Percentiles rank a stretch among this genome's conserved stretches.
phyloP scores from a whole-genome alignment of 208 protist species.

The Trypanosoma cruzi region DNA sequence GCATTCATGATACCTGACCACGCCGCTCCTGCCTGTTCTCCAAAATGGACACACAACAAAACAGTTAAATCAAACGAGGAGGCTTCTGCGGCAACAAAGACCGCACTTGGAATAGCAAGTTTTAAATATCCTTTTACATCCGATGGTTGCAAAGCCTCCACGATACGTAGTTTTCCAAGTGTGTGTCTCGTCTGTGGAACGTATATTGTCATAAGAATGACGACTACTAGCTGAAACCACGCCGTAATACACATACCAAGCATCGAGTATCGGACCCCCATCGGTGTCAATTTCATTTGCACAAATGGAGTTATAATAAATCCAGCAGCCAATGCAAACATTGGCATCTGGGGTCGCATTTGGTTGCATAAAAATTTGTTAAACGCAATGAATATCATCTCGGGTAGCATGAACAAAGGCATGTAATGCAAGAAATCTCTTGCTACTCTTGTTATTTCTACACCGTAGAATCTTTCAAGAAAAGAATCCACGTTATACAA shows the following conservation, averaged over 20 bases:
- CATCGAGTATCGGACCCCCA: constrained; percentile 86
- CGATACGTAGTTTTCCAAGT: constrained; percentile 58
- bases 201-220: constrained; percentile 62
- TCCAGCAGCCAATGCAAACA: constrained; percentile 79
- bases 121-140: constrained; percentile 82
- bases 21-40: constrained; percentile 57
- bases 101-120: constrained; percentile 77
- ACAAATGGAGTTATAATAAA: constrained; percentile 65
- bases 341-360: constrained; percentile 79
- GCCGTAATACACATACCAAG: constrained; percentile 78
- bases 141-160: constrained; percentile 57
- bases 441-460: constrained; percentile 51
- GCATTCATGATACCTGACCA: constrained; percentile 87
- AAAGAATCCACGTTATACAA: constrained; percentile 54
- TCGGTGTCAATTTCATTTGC: constrained; percentile 70
- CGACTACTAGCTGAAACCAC: constrained; percentile 69
- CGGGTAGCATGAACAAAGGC: constrained; percentile 61
- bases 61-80: constrained; percentile 86
- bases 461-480: constrained; percentile 62
- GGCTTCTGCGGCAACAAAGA: constrained; percentile 87
- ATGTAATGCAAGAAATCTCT: constrained; percentile 68
- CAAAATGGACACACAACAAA: constrained; percentile 67
- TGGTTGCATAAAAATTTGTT: constrained; percentile 89
- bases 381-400: constrained; percentile 74
- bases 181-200: constrained; percentile 73